phyloP scores from a whole-genome alignment of 2,329 filamentous ascomycete genomes.

The Aureobasidium sp. region DNA sequence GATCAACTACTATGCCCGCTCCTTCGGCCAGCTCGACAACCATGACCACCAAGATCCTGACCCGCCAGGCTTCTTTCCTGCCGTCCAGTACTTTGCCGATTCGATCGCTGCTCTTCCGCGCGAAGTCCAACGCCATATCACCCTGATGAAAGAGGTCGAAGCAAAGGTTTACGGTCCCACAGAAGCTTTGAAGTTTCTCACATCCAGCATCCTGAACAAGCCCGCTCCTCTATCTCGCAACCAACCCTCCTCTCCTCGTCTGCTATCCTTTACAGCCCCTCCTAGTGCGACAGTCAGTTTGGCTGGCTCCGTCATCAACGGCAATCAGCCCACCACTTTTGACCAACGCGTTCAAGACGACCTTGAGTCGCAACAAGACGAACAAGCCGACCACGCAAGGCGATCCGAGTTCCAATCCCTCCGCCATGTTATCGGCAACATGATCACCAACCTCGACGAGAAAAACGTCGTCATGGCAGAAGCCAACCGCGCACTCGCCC shows the following conservation, averaged over 20 bases:
- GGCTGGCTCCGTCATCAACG: constrained; percentile 32
- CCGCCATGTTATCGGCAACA: constrained; percentile 68
- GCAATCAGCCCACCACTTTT: constrained; percentile 19
- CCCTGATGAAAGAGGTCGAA: constrained; percentile 92
- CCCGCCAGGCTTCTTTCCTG: constrained; percentile 52
- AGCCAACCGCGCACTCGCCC: constrained; percentile 79
- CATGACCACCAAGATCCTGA: constrained; percentile 21
- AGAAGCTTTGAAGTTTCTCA: constrained; percentile 67
- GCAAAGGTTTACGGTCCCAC: constrained; percentile 90
- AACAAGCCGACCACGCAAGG: constrained; percentile 51
- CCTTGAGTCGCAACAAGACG: constrained; percentile 19
- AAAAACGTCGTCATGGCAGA: constrained; percentile 96
- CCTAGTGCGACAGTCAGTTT: constrained; percentile 32
- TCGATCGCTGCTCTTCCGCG: constrained; percentile 85
- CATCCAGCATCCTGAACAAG: constrained; percentile 51
- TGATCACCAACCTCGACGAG: constrained; percentile 87
- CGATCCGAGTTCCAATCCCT: constrained; percentile 72
- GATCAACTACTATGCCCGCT: constrained; percentile 44
- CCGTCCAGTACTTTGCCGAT: constrained; percentile 73
- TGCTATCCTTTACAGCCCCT: constrained; percentile 30
- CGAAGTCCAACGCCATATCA: constrained; percentile 92
- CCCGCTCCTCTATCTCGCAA: constrained; percentile 34
- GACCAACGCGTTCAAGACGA: constrained; percentile 11
- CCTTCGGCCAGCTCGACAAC: constrained; percentile 33
- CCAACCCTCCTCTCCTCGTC: constrained; percentile 19